Evolutionary conservation across 257 asterid species (phyloP).

Genomic region (Solanum pinnatisectum): DNA sequence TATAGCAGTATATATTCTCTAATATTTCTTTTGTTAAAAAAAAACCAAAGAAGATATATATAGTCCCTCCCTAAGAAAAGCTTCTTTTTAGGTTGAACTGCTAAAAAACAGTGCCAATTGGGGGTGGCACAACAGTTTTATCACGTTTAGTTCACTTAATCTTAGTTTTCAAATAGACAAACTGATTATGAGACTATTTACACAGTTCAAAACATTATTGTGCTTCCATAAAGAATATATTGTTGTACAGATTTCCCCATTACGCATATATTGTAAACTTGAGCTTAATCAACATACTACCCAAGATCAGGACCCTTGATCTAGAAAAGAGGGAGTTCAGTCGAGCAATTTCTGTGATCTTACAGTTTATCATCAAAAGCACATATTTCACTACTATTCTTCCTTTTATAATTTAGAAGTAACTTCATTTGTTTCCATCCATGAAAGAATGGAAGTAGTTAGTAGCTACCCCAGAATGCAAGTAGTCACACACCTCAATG

Average conservation of each 20-base stretch:
- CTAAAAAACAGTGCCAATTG: not conserved
- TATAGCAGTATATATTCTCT: not conserved
- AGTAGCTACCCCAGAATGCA: not conserved
- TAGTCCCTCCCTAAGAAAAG: not conserved
- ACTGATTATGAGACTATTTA: not conserved
- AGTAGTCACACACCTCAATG: not conserved
- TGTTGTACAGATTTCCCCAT: not conserved
- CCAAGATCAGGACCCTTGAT: not conserved
- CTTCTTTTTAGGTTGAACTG: not conserved
- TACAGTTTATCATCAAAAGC: not conserved
- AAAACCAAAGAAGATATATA: too few species aligned
- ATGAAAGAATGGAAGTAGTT: not conserved
- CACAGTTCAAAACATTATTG: not conserved
- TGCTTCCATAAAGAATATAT: not conserved
- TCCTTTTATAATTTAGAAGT: not conserved
- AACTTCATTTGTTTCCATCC: not conserved
- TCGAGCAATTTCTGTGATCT: not conserved
- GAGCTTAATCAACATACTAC: not conserved
- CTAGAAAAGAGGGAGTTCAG: not conserved
- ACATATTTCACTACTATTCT: not conserved
- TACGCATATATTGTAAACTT: not conserved
- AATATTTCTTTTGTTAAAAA: too few species aligned
- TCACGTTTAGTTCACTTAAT: not conserved
- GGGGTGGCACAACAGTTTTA: not conserved
- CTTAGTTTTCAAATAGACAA: not conserved